Percentiles rank a stretch among this genome's conserved stretches.
phyloP scores from a whole-genome alignment of 2,329 filamentous ascomycete species.

The Gnomoniopsis sp. region DNA sequence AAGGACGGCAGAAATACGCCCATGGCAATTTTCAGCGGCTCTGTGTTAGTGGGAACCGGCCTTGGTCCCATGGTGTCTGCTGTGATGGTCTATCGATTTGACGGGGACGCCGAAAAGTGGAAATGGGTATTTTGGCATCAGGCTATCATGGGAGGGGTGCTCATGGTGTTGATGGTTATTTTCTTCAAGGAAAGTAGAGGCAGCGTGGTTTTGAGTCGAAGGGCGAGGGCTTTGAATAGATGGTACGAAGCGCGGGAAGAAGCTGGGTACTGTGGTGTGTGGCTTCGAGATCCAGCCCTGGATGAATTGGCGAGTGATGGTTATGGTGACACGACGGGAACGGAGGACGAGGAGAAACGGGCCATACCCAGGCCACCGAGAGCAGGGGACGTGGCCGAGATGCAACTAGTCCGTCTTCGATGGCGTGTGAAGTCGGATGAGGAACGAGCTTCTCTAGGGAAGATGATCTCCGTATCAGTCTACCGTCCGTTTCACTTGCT shows the following conservation, averaged over 20 bases:
- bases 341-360: conserved; percentile 22
- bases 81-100: conserved; percentile 61
- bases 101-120: conserved; percentile 47
- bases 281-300: conserved; percentile 18
- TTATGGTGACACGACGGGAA: background rate
- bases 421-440: conserved; percentile 82
- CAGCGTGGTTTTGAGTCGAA: conserved; percentile 72
- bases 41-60: conserved; percentile 75
- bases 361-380: background rate
- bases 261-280: conserved; percentile 53
- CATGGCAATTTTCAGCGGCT: conserved; percentile 84
- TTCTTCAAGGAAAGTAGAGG: conserved; percentile 82
- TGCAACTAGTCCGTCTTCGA: conserved; percentile 54
- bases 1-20: conserved; percentile 78
- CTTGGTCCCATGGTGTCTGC: conserved; percentile 71
- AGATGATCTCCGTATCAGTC: conserved; percentile 71
- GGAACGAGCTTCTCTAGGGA: conserved; percentile 62
- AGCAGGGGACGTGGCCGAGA: background rate
- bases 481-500: conserved; percentile 76
- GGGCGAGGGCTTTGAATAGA: conserved; percentile 68
- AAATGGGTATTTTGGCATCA: conserved; percentile 91
- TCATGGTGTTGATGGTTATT: conserved; percentile 62
- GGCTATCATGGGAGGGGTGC: conserved; percentile 61
- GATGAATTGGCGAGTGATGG: conserved; percentile 18
- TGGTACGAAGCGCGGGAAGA: conserved; percentile 76